phyloP scores from a whole-genome alignment of 164 flowering plant genomes.

The Aristolochia californica region DNA sequence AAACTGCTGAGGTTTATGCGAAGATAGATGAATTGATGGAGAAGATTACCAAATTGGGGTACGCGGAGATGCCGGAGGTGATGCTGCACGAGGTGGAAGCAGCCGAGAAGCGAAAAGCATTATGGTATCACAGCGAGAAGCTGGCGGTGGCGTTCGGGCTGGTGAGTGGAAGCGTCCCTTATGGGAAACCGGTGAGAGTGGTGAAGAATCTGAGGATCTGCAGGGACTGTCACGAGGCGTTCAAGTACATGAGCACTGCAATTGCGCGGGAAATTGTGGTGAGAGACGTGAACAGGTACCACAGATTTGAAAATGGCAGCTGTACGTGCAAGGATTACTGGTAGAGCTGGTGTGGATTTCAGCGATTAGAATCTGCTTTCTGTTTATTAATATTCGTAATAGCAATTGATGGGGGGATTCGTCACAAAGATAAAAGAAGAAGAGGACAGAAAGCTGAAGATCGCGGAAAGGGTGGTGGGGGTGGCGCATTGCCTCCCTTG shows the following conservation, averaged over 20 bases:
- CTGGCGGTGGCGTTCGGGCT: constrained; percentile 56
- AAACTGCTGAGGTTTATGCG: constrained; percentile 32
- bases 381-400: no score
- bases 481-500: no score
- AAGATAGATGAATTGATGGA: constrained; percentile 41
- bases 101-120: constrained; percentile 33
- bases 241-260: constrained; percentile 40
- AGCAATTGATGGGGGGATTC: no score
- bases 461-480: no score
- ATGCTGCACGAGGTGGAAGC: constrained; percentile 35
- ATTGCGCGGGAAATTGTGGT: constrained; percentile 54
- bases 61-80: constrained; percentile 34
- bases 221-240: constrained; percentile 58
- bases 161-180: constrained; percentile 39
- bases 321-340: constrained; percentile 52
- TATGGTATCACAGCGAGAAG: constrained; percentile 58
- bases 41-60: constrained; percentile 42
- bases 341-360: no score
- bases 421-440: no score
- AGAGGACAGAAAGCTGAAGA: no score
- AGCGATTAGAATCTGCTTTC: no score
- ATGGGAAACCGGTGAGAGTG: constrained; percentile 56
- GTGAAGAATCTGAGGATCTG: constrained; percentile 64
- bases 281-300: constrained; percentile 63
- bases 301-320: constrained; percentile 39